These are phyloP conservation scores for Polyplosphaeria fusca DNA, from an alignment of 495 filamentous ascomycete species.

Conservation along the genomic window DNA sequence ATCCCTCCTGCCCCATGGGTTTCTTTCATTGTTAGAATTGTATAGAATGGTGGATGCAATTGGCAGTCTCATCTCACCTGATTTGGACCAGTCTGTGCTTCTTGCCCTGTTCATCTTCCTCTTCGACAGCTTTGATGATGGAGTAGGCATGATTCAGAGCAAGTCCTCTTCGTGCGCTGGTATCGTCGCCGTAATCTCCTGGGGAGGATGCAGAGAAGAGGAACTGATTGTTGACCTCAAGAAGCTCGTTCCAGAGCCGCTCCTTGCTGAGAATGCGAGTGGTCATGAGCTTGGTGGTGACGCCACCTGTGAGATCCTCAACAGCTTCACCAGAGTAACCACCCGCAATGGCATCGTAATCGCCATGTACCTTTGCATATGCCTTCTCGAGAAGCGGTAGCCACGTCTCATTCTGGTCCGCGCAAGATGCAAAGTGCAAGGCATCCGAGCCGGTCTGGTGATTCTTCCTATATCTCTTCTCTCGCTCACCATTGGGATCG, in stretches of 20 bases:
- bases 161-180: conserved; percentile 65
- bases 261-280: conserved; percentile 83
- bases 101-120: conserved; percentile 59
- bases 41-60: background rate
- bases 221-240: conserved; percentile 78
- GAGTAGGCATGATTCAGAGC: conserved; percentile 79
- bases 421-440: conserved; percentile 82
- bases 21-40: conserved; percentile 51
- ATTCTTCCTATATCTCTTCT: conserved; percentile 28
- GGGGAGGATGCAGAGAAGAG: conserved; percentile 59
- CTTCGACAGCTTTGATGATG: conserved; percentile 74
- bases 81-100: conserved; percentile 29
- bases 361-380: conserved; percentile 91
- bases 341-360: conserved; percentile 76
- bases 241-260: conserved; percentile 84
- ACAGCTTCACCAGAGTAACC: conserved; percentile 82
- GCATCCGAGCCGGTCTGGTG: conserved; percentile 66
- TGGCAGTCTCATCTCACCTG: conserved; percentile 13
- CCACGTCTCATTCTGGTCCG: conserved; percentile 87
- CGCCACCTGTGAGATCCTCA: conserved; percentile 89
- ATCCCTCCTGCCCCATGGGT: conserved; percentile 74
- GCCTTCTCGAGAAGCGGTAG: conserved; percentile 91
- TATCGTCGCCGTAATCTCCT: conserved; percentile 48
- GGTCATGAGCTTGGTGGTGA: conserved; percentile 75
- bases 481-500: conserved; percentile 21